These are phyloP conservation scores for Neurospora sp. DNA, from an alignment of 495 filamentous ascomycete genomes.

Conservation along the genomic window DNA sequence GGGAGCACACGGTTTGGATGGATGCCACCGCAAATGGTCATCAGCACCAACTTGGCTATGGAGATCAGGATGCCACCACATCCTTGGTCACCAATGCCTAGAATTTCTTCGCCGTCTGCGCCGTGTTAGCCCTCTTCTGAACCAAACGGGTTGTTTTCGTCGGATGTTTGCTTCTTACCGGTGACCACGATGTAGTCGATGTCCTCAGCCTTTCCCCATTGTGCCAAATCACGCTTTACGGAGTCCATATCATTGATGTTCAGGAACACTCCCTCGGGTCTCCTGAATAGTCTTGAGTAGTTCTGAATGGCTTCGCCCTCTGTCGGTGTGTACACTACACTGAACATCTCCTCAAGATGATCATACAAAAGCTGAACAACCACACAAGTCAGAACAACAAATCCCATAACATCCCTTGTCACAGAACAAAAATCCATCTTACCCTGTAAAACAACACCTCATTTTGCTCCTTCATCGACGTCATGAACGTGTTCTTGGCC, in stretches of 20 bases:
- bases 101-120: slow-evolving; percentile 49
- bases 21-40: slow-evolving; percentile 76
- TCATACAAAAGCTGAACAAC: slow-evolving; percentile 30
- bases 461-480: slow-evolving; percentile 79
- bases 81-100: slow-evolving; percentile 89
- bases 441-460: slow-evolving; percentile 66
- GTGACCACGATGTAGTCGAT: slow-evolving; percentile 86
- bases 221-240: slow-evolving; percentile 51
- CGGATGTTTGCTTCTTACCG: slow-evolving; percentile 29
- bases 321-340: slow-evolving; percentile 81
- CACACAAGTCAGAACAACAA: background rate
- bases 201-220: slow-evolving; percentile 60
- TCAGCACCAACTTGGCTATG: slow-evolving; percentile 71
- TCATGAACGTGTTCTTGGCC: slow-evolving; percentile 78
- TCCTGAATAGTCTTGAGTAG: slow-evolving; percentile 68
- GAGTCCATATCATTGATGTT: slow-evolving; percentile 47
- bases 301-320: slow-evolving; percentile 87
- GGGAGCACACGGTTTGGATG: slow-evolving; percentile 71
- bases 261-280: slow-evolving; percentile 58
- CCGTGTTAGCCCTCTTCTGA: background rate
- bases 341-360: slow-evolving; percentile 67
- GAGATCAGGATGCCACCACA: slow-evolving; percentile 80
- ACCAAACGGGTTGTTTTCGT: background rate
- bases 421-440: background rate
- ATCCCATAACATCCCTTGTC: background rate